Base-by-base conservation (phyloP, 768 basidiomycete genomes). In the Boletus subparvulus region DNA sequence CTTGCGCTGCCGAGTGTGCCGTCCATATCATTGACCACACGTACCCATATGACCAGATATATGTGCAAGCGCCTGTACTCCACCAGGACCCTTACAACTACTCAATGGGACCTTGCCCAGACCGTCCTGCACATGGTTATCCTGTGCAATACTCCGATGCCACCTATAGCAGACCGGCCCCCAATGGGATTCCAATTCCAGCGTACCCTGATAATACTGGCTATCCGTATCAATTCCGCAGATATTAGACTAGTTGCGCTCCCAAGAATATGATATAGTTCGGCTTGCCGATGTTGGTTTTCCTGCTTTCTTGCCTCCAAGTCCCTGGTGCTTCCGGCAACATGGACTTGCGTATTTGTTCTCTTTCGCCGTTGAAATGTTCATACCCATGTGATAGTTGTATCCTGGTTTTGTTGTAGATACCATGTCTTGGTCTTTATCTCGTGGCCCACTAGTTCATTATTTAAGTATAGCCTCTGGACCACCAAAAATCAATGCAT, bases 31-130 rank as follows among this genome's bases (percentile, higher is more conserved):
- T 37, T 21, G 61, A 50, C 13, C 57, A 61, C 40, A 5, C 58
- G 57, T 58, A 47, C 49, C 5, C 51, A 12, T 59, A 56, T 21
- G 13, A 3, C 40, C 56, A 49, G 50, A 43, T 10, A 28, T 69
- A 56, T 24, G 41, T 35, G 26, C 53, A 42, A 28, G 58, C 39
- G 36, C 32, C 52, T 28, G 28, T 39, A 6, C 48, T 63, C 17
- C 60, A 58, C 19, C 65, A 51, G 44, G 55, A 44, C n/a, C 3
- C 47, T n/a, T 68, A 67, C 33, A 5, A 32, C 24, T 62, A 59
- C 40, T 2, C 55, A 16, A 28, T 56, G 52, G 51, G 60, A 24
- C 9, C 43, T n/a, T 58, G 12, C 24, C n/a, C 50, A 17, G 64
- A 68, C 16, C 57, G 63, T n/a, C 28, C 53, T 21, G 5, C 49